These are phyloP conservation scores for Vitis rupestris DNA, from an alignment of 164 flowering plant genomes.

Conservation along the genomic window DNA sequence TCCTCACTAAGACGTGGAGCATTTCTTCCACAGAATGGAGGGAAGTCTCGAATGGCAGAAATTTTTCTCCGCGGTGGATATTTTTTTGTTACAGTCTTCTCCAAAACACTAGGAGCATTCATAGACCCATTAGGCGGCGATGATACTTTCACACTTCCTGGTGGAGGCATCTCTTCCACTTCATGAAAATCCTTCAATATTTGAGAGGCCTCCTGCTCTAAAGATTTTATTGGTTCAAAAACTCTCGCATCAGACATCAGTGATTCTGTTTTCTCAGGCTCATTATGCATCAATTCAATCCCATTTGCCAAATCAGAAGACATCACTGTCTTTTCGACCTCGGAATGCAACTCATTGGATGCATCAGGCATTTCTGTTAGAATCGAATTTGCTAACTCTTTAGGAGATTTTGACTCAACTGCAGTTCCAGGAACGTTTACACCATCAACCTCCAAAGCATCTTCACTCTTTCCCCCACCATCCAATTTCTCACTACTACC, in stretches of 20 bases:
- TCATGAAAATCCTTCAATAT: not conserved
- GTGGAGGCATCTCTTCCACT: conserved; percentile 1
- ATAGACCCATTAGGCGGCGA: conserved; percentile 7
- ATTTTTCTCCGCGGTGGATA: conserved; percentile 48
- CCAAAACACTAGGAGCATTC: not conserved
- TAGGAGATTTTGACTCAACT: conserved; percentile 5
- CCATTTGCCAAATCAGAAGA: conserved; percentile 6
- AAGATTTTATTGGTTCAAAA: not conserved
- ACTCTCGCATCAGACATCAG: not conserved
- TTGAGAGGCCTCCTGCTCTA: conserved; percentile 2
- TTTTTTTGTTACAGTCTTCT: conserved; percentile 10
- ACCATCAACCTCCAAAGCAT: conserved; percentile 2
- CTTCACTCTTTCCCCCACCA: not conserved
- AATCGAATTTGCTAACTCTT: not conserved
- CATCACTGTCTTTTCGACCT: not conserved
- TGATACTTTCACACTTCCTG: not conserved
- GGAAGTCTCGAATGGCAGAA: conserved; percentile 49
- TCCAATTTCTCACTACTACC: not conserved
- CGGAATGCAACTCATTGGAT: not conserved
- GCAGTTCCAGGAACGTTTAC: not conserved
- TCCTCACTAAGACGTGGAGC: conserved; percentile 26
- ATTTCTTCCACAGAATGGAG: conserved; percentile 48
- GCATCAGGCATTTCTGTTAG: not conserved
- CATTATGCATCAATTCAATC: not conserved
- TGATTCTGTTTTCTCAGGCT: not conserved